phyloP scores from a whole-genome alignment of 169 alveolate genomes.

The Plasmodium falciparum region DNA sequence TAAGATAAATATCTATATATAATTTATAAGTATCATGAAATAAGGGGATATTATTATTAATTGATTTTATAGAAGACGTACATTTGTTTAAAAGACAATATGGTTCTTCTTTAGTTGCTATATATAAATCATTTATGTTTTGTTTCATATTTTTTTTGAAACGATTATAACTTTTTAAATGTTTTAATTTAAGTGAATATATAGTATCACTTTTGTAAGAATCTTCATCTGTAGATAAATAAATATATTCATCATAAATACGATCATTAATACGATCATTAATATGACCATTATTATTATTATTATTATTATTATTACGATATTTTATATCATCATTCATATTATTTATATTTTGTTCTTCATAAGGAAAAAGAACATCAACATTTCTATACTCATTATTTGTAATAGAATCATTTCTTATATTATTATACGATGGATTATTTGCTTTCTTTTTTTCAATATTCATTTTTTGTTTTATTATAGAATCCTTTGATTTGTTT shows the following conservation, averaged over 20 bases:
- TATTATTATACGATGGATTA: background rate
- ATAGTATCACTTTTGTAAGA: constrained; percentile 63
- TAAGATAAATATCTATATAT: background rate
- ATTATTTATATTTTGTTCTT: background rate
- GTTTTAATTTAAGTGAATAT: constrained; percentile 11
- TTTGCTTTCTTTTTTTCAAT: background rate
- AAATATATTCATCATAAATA: constrained; percentile 30
- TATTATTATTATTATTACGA: background rate
- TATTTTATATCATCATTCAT: background rate
- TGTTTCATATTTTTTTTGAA: constrained; percentile 24
- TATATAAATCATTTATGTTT: constrained; percentile 1
- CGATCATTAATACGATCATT: background rate
- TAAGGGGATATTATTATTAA: background rate
- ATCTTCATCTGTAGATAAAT: constrained; percentile 53
- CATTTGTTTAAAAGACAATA: constrained; percentile 11
- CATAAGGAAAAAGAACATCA: background rate
- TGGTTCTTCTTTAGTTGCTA: constrained; percentile 18
- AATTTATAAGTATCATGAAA: constrained; percentile 28
- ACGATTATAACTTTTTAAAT: background rate
- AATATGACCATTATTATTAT: background rate
- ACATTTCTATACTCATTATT: background rate
- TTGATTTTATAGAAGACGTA: background rate
- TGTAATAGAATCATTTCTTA: background rate
- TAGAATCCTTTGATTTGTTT: background rate
- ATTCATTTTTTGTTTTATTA: background rate